These are phyloP conservation scores for Diophrys appendiculata DNA, from an alignment of 73 alveolate genomes.

Conservation along the genomic window DNA sequence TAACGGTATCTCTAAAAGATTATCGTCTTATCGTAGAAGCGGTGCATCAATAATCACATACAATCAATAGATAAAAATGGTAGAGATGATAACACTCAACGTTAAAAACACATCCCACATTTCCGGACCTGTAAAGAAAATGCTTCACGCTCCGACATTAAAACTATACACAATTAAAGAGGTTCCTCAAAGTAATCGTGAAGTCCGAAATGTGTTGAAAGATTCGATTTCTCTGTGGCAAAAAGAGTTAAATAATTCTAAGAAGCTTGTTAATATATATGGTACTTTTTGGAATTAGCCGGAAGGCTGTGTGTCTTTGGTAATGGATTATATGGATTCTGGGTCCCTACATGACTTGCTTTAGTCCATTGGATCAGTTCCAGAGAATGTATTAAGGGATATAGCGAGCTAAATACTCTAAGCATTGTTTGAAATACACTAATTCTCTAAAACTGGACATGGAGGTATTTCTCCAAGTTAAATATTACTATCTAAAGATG, in stretches of 20 bases:
- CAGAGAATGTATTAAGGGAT: slow-evolving; percentile 27
- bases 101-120: slow-evolving; percentile 21
- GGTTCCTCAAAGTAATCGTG: slow-evolving; percentile 66
- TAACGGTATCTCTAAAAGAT: too few relatives aligned
- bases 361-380: slow-evolving; percentile 31
- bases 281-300: slow-evolving; percentile 75
- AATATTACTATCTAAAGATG: too few relatives aligned
- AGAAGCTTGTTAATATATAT: slow-evolving; percentile 44
- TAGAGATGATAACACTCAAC: slow-evolving; percentile 64
- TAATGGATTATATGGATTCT: slow-evolving; percentile 47
- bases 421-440: slow-evolving; percentile 20
- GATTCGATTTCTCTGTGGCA: slow-evolving; percentile 76
- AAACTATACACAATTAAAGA: slow-evolving; percentile 65
- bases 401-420: slow-evolving; percentile 33
- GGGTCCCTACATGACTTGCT: slow-evolving; percentile 33
- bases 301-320: slow-evolving; percentile 78
- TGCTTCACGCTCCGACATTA: slow-evolving; percentile 81
- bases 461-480: too few relatives aligned
- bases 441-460: too few relatives aligned
- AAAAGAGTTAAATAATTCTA: slow-evolving; percentile 25
- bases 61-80: slow-evolving; percentile 9
- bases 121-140: slow-evolving; percentile 73
- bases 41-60: not conserved
- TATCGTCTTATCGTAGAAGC: not conserved
- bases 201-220: slow-evolving; percentile 57